Conservation (phyloP, 495 filamentous ascomycete genomes). For the Talaromyces adpressus region DNA sequence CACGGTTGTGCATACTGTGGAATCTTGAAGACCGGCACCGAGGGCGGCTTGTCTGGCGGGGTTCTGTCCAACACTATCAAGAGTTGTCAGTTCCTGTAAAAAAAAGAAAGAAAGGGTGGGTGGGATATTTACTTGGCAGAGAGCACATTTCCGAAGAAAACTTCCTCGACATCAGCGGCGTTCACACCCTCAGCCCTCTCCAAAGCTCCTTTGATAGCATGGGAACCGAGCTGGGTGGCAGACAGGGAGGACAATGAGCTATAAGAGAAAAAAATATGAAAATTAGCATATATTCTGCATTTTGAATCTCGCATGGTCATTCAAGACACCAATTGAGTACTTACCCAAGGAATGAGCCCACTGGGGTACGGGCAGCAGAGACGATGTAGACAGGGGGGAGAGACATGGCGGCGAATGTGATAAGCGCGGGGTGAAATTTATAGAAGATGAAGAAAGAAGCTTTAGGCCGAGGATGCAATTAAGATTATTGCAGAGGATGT, state of each 20-base stretch:
- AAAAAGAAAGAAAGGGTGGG: background rate
- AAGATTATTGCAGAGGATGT: background rate
- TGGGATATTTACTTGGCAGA: constrained; percentile 69
- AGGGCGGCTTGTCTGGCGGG: constrained; percentile 92
- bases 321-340: constrained; percentile 16
- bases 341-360: constrained; percentile 90
- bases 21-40: constrained; percentile 70
- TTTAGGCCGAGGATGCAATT: background rate
- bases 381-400: constrained; percentile 92
- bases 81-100: constrained; percentile 9
- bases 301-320: constrained; percentile 7
- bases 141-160: constrained; percentile 97
- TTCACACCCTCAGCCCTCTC: constrained; percentile 80
- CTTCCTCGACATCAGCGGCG: constrained; percentile 80
- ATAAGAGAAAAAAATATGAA: constrained; percentile 13
- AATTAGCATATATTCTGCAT: background rate
- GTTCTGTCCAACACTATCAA: constrained; percentile 81
- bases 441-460: constrained; percentile 10
- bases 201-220: constrained; percentile 88
- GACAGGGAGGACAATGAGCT: constrained; percentile 80
- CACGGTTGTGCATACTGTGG: constrained; percentile 80
- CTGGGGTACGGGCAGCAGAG: constrained; percentile 79
- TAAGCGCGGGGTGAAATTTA: constrained; percentile 5
- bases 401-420: constrained; percentile 37
- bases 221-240: constrained; percentile 80